Evolutionary conservation across 169 alveolate species (phyloP), one percentile per base, ranked within the genome.

Genomic region (Cryptosporidium viatorum): DNA sequence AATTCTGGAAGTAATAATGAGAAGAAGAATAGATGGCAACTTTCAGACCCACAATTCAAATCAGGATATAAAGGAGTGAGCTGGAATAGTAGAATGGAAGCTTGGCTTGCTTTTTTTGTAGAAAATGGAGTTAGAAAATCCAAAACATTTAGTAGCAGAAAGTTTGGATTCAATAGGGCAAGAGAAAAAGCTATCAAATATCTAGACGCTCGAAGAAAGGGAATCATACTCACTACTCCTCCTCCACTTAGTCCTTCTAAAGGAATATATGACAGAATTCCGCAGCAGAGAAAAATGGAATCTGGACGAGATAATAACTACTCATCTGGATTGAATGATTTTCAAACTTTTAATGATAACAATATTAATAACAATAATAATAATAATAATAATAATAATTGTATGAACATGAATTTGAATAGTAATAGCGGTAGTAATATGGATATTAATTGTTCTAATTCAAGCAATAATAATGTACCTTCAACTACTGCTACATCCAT

Each of bases 11-110:
- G 16, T 31, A 29, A 9, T 29, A 65, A 41, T 52, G 86, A 74
- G 23, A 74, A 74, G 35, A 74, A 74, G 37, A 51, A 59, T n/a
- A 52, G 86, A 55, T 74, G 86, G 86, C 86, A 74, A 31, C 55
- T 74, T 26, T 52, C 86, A 33, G 86, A 74, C n/a, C 86, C 86
- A 14, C 86, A 74, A 35, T 74, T 74, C 70, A 74, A 74, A 26
- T 74, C 86, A 35, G 86, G 86, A 16, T 74, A 74, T 26, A 74
- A 74, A 39, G 86, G 86, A 33, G 86, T 74, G 14, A 74, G 86
- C n/a, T 74, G 86, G 86, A 74, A 74, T 43, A 74, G 86, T 35
- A 52, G 86, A 55, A 74, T 74, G 86, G 86, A 74, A 18, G 86
- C 86, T n/a, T 74, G 86, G 86, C 71, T 74, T 52, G 86, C 86